Evolutionary conservation across 1,284 basidiomycete genomes (phyloP), one percentile per base, ranked within the genome.

Genomic region (Grifola frondosa): DNA sequence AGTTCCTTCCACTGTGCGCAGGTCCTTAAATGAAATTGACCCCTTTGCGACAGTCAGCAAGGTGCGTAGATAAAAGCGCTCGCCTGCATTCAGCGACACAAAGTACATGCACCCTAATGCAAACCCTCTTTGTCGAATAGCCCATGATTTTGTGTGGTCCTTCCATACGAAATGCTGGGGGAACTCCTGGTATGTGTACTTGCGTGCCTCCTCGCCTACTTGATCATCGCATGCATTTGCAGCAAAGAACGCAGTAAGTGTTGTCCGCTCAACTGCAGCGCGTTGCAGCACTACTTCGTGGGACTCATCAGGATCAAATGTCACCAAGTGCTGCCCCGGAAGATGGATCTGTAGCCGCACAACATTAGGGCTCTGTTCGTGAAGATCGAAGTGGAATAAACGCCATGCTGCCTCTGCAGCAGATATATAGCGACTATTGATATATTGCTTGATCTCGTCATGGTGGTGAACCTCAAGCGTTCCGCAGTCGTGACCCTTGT

Each of bases 401-500:
- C 61, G 62, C 64, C 64, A 70, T 3, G 43, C 42, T 5, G 65
- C 67, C 42, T 73, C 69, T 3, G 58, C 38, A 7, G 69, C 51
- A 15, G 62, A 13, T 20, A 76, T 59, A 40, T 70, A 75, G 3
- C 67, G 56, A 2, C 58, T 65, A 45, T 68, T 56, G 5, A 71
- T 37, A 33, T 54, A 69, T 6, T 40, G 25, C 25, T 58, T 53
- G 22, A 73, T 59, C 46, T 74, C 69, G 49, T 72, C 56, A 8
- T 28, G 37, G 2, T 11, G 19, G 7, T 52, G 19, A 20, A 69
- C 34, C 37, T 66, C 52, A 4, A 73, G 33, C 3, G 65, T 60
- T 0, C 59, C 61, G 1, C 61, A 54, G 51, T 77, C 73, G 19
- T 51, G 42, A 0, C 75, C 74, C 48, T 78, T 78, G 44, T 70